Conservation (phyloP, 1,284 basidiomycete genomes). For the Marasmius oreades region DNA sequence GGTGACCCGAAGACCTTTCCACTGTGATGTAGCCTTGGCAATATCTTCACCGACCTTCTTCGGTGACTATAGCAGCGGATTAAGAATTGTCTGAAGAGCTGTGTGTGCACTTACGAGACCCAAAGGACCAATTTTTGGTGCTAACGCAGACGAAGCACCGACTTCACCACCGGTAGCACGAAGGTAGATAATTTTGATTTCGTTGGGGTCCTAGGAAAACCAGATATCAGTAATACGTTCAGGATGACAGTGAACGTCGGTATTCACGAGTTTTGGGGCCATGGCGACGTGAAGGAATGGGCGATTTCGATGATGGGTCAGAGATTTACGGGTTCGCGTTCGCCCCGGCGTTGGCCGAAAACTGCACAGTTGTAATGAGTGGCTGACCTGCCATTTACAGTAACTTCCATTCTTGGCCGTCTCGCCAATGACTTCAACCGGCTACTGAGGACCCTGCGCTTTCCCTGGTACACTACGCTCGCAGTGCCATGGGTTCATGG, state of each 20-base stretch:
- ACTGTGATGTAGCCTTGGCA: slow-evolving; percentile 96
- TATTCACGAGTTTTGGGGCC: slow-evolving; percentile 76
- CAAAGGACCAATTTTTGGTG: slow-evolving; percentile 99
- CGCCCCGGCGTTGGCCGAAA: too few species aligned
- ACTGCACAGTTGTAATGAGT: not conserved
- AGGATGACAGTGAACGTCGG: not conserved
- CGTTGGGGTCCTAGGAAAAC: slow-evolving; percentile 76
- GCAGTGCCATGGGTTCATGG: slow-evolving; percentile 74
- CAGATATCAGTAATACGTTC: slow-evolving; percentile 16
- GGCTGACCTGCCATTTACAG: not conserved
- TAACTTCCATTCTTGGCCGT: not conserved
- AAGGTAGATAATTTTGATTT: slow-evolving; percentile 99
- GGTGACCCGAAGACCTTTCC: slow-evolving; percentile 99
- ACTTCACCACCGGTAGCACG: slow-evolving; percentile 99
- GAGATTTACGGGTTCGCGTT: not conserved
- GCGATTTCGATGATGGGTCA: slow-evolving; percentile 2
- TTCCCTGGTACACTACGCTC: not conserved
- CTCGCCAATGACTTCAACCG: not conserved
- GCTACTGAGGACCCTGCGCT: too few species aligned
- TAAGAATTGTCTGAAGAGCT: slow-evolving; percentile 8
- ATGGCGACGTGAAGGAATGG: slow-evolving; percentile 35
- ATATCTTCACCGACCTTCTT: slow-evolving; percentile 99
- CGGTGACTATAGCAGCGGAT: slow-evolving; percentile 68
- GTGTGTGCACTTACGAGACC: slow-evolving; percentile 78
- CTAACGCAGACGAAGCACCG: slow-evolving; percentile 97